Conservation (phyloP, 306 rosid species). For the Quercus gilva region DNA sequence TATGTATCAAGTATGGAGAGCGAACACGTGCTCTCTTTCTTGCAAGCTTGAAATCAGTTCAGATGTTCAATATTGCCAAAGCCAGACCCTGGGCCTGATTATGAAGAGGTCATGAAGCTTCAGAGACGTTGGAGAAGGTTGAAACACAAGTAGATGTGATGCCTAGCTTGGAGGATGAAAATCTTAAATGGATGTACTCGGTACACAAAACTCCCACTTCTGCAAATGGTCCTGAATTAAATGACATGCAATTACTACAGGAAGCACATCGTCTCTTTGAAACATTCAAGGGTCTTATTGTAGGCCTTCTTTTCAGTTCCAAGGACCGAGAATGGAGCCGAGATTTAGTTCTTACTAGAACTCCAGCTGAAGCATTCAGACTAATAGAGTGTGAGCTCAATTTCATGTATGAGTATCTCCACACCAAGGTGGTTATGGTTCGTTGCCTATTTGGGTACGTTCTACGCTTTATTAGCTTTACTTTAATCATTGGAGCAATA, state of each 20-base stretch:
- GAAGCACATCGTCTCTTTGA: slow-evolving; percentile 5
- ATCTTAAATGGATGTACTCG: not conserved
- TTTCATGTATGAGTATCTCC: slow-evolving; percentile 31
- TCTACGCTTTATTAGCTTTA: not conserved
- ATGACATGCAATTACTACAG: not conserved
- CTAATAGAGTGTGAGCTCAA: slow-evolving; percentile 20
- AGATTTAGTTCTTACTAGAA: not conserved
- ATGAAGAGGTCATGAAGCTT: slow-evolving; percentile 11
- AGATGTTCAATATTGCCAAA: slow-evolving; percentile 9
- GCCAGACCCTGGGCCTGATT: slow-evolving; percentile 25
- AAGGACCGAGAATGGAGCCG: slow-evolving; percentile 4
- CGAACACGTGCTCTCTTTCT: slow-evolving; percentile 27
- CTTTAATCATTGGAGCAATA: not conserved
- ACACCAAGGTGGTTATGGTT: slow-evolving; percentile 23
- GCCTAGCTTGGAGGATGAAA: not conserved
- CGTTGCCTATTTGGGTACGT: not conserved
- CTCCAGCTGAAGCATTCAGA: not conserved
- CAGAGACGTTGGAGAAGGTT: not conserved
- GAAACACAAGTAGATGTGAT: not conserved
- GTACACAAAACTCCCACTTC: too few relatives aligned
- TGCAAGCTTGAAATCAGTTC: slow-evolving; percentile 27
- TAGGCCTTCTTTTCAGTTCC: slow-evolving; percentile 23
- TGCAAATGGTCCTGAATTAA: not conserved
- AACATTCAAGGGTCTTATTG: slow-evolving; percentile 32
- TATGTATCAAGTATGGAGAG: slow-evolving; percentile 23